Conservation (phyloP, 2,329 filamentous ascomycete genomes). For the Verticillium isaacii region DNA sequence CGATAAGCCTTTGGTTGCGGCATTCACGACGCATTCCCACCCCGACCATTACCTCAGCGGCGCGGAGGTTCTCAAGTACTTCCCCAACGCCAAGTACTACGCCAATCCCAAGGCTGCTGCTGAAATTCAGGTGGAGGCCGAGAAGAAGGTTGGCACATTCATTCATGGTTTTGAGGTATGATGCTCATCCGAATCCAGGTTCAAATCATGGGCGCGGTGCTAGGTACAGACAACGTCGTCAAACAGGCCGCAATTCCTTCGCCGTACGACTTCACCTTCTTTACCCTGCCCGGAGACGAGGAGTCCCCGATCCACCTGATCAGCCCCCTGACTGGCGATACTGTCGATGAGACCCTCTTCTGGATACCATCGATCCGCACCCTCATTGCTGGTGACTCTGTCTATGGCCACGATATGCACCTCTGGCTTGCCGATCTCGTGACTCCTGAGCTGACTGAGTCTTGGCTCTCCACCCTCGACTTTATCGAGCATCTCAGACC, state of each 20-base stretch:
- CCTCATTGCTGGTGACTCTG: constrained; percentile 6
- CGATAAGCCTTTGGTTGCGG: constrained; percentile 6
- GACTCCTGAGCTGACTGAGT: constrained; percentile 2
- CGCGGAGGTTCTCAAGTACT: constrained; percentile 3
- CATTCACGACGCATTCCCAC: constrained; percentile 5
- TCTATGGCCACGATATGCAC: constrained; percentile 8
- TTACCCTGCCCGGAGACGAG: constrained; percentile 7
- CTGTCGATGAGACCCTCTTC: constrained; percentile 3
- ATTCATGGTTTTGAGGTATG: too few species aligned
- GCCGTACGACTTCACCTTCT: constrained; percentile 9
- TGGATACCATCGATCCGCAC: constrained; percentile 6
- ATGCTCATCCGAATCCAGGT: not conserved
- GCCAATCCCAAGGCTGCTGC: not conserved
- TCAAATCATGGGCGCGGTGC: not conserved
- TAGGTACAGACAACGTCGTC: constrained; percentile 3
- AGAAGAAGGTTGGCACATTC: not conserved
- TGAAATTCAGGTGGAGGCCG: constrained; percentile 3
- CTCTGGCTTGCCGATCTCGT: constrained; percentile 9
- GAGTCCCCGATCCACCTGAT: constrained; percentile 5
- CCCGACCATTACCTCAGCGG: constrained; percentile 9
- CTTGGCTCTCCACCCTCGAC: constrained; percentile 7
- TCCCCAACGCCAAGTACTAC: constrained; percentile 7
- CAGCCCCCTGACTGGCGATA: constrained; percentile 5
- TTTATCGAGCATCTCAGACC: constrained; percentile 3
- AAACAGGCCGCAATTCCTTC: constrained; percentile 3